Evolutionary conservation across 176 grass and related monocot genomes (phyloP).

Genomic region (Ensete glaucum): DNA sequence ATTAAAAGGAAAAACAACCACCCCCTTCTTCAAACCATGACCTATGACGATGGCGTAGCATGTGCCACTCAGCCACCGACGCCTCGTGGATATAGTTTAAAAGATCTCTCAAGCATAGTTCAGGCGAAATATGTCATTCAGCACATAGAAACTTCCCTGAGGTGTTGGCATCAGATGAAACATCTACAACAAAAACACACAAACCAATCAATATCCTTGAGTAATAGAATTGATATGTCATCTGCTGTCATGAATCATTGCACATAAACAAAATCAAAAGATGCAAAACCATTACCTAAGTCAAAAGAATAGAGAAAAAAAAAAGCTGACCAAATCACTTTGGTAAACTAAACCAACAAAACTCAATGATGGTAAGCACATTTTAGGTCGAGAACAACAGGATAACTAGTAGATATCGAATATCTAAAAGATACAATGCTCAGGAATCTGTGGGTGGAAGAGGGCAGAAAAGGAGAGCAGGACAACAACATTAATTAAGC

Average conservation of each 20-base stretch:
- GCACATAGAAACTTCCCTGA: constrained; percentile 9
- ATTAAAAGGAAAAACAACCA: no score
- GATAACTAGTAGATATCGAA: neutral
- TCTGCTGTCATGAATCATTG: no score
- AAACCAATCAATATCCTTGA: neutral
- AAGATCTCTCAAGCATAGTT: neutral
- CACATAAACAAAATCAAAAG: neutral
- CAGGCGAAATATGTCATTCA: constrained; percentile 8
- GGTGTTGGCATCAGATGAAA: constrained; percentile 3
- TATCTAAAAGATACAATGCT: no score
- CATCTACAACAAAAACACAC: neutral
- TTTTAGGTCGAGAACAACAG: neutral
- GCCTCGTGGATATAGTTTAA: no score
- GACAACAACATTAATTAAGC: neutral
- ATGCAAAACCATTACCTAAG: neutral
- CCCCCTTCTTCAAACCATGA: no score
- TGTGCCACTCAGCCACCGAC: no score
- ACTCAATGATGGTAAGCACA: neutral
- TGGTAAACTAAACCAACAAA: neutral
- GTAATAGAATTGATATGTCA: no score
- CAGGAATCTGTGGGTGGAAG: neutral
- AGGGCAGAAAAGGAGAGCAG: neutral
- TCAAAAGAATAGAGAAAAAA: neutral
- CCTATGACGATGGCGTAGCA: no score
- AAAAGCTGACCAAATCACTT: neutral